Conservation (phyloP, 1,139 yeast genomes). For the Pichia cactophila region DNA sequence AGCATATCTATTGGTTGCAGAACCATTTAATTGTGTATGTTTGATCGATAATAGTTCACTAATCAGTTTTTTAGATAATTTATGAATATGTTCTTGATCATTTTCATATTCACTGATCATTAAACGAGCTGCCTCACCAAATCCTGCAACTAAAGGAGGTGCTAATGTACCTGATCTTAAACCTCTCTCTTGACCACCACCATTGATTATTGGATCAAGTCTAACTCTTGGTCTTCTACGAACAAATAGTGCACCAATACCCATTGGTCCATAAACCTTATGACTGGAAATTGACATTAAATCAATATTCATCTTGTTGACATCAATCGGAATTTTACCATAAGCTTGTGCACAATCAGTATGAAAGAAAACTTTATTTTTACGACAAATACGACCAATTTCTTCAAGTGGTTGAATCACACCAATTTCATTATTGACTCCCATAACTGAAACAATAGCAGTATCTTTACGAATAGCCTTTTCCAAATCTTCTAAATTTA, state of each 20-base stretch:
- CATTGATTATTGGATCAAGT: conserved; percentile 87
- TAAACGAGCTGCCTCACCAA: conserved; percentile 94
- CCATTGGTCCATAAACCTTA: conserved; percentile 97
- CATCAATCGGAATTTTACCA: conserved; percentile 90
- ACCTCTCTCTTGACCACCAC: conserved; percentile 99
- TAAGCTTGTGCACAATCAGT: conserved; percentile 98
- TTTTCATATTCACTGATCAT: conserved; percentile 66
- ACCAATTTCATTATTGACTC: conserved; percentile 96
- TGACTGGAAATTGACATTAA: conserved; percentile 90
- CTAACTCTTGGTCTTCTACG: conserved; percentile 98
- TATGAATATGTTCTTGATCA: conserved; percentile 64
- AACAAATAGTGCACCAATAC: conserved; percentile 91
- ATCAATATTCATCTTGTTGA: conserved; percentile 88
- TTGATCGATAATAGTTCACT: conserved; percentile 72
- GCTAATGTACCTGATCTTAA: conserved; percentile 94
- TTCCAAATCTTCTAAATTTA: conserved; percentile 69
- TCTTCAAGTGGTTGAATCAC: conserved; percentile 94
- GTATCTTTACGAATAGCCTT: conserved; percentile 88
- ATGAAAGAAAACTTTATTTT: conserved; percentile 88
- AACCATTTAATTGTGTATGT: conserved; percentile 87
- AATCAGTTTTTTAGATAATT: conserved; percentile 65
- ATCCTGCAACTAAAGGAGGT: conserved; percentile 90
- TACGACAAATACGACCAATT: conserved; percentile 82
- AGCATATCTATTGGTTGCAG: conserved; percentile 60
- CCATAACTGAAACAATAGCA: conserved; percentile 88